Evolutionary conservation across 345 rosid genomes (phyloP), one percentile per base, ranked within the genome.

Genomic region (Chamaenerion angustifolium): DNA sequence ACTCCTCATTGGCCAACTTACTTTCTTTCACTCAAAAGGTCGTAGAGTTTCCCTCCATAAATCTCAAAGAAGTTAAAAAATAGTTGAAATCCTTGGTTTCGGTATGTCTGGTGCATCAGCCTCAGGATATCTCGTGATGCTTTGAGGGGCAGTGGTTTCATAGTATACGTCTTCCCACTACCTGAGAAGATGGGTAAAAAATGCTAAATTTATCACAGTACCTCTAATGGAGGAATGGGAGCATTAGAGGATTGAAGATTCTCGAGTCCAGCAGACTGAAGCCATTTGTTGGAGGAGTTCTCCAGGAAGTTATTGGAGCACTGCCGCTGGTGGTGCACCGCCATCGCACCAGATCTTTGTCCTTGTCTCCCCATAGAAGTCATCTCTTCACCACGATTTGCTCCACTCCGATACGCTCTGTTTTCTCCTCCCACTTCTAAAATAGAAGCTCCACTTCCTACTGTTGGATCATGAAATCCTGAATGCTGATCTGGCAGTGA

Each of bases 1-100:
- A 90, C 72, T 90, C 98, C 71, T 90, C 98, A 66, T 90, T 90
- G 65, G 98, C 98, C 12, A 31, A 76, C 92, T 80, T 71, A 90
- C 95, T 83, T 90, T 68, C 98, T 75, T 42, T 90, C 98, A 57
- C 84, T 76, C 37, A 90, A 84, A 51, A 90, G 98, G 71, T n/a
- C n/a, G n/a, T n/a, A n/a, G n/a, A n/a, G n/a, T n/a, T n/a, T n/a
- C n/a, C n/a, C n/a, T n/a, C n/a, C n/a, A n/a, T n/a, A n/a, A n/a
- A n/a, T n/a, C n/a, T n/a, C n/a, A n/a, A n/a, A n/a, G n/a, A n/a
- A n/a, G n/a, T n/a, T n/a, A n/a, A n/a, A n/a, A n/a, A n/a, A n/a
- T n/a, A n/a, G n/a, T n/a, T n/a, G n/a, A n/a, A n/a, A n/a, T n/a
- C n/a, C n/a, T n/a, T n/a, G n/a, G n/a, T n/a, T n/a, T n/a, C n/a